These are phyloP conservation scores for Talaromyces funiculosus DNA, from an alignment of 2,329 filamentous ascomycete genomes.

Conservation along the genomic window DNA sequence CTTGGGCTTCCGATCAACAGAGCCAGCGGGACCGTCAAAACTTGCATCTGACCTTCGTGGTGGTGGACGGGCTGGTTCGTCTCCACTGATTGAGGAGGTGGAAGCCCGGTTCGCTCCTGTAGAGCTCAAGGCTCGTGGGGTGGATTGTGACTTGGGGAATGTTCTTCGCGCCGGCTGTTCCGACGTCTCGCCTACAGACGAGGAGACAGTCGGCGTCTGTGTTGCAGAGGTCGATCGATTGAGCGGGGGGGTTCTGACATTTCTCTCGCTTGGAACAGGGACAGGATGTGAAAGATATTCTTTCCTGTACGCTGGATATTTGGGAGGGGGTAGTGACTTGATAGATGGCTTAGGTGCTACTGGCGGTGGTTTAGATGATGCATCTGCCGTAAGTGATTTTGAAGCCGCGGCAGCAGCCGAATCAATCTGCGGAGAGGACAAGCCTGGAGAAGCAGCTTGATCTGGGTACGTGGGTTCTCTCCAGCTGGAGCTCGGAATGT, in stretches of 20 bases:
- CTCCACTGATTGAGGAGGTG: constrained; percentile 29
- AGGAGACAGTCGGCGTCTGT: constrained; percentile 9
- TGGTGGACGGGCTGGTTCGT: constrained; percentile 24
- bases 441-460: not conserved
- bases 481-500: constrained; percentile 16
- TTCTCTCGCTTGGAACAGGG: not conserved
- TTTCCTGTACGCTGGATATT: constrained; percentile 11
- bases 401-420: constrained; percentile 12
- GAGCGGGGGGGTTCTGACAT: constrained; percentile 6
- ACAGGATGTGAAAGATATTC: constrained; percentile 10
- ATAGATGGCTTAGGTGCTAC: constrained; percentile 27
- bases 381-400: not conserved
- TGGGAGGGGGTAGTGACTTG: constrained; percentile 32
- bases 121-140: constrained; percentile 7
- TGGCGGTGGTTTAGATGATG: not conserved
- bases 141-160: constrained; percentile 12
- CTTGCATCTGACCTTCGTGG: constrained; percentile 15
- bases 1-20: constrained; percentile 23
- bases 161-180: not conserved
- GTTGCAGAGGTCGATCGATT: constrained; percentile 13
- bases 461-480: constrained; percentile 14
- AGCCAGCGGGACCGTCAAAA: not conserved
- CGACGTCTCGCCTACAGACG: not conserved
- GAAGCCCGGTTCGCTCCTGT: constrained; percentile 6
- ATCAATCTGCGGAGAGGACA: constrained; percentile 6